Evolutionary conservation across 2,329 filamentous ascomycete genomes (phyloP).

Genomic region (Trichoderma sp.): DNA sequence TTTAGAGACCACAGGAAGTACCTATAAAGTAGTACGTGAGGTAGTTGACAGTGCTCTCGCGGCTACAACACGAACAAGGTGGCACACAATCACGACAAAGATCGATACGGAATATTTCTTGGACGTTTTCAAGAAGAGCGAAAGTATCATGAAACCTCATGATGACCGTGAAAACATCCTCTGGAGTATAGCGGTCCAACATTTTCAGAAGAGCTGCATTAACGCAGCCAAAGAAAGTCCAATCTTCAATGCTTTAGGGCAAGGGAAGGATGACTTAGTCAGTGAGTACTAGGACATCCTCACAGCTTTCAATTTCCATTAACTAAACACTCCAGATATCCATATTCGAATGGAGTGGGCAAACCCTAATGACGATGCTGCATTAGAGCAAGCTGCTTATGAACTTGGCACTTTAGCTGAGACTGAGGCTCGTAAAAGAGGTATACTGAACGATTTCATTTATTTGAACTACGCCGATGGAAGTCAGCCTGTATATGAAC

Average conservation of each 20-base stretch:
- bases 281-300: neutral
- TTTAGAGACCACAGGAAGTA: neutral
- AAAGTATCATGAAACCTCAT: neutral
- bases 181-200: neutral
- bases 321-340: neutral
- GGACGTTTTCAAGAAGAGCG: neutral
- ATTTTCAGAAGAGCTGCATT: neutral
- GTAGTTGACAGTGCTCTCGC: neutral
- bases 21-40: neutral
- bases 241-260: neutral
- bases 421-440: neutral
- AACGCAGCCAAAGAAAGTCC: neutral
- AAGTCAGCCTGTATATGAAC: neutral
- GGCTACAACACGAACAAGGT: neutral
- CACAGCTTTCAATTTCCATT: neutral
- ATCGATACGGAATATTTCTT: neutral
- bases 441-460: neutral
- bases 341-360: neutral
- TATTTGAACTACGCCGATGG: neutral
- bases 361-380: neutral
- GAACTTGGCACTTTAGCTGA: neutral
- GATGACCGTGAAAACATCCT: neutral
- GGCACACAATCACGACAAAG: neutral
- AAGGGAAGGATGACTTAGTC: neutral
- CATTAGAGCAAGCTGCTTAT: neutral